phyloP scores from a whole-genome alignment of 192 early-diverging fungal genomes.

The Rhizoclosmatium globosum region DNA sequence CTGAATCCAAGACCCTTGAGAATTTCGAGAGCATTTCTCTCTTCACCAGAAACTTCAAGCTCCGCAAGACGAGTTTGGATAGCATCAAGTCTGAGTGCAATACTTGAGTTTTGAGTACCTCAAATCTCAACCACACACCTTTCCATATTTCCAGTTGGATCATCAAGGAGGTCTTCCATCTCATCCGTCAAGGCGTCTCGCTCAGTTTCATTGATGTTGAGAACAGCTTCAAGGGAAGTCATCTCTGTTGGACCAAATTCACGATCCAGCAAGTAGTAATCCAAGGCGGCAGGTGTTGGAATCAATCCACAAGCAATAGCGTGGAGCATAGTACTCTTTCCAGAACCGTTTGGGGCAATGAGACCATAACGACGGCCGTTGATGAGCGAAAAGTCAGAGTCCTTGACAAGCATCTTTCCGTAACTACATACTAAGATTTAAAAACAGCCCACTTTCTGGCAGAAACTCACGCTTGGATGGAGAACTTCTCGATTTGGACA shows the following conservation, averaged over 20 bases:
- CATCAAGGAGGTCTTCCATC: constrained; percentile 46
- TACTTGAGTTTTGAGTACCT: background rate
- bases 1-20: constrained; percentile 94
- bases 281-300: constrained; percentile 96
- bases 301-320: constrained; percentile 92
- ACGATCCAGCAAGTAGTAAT: constrained; percentile 94
- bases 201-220: constrained; percentile 86
- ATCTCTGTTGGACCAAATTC: constrained; percentile 95
- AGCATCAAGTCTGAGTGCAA: constrained; percentile 74
- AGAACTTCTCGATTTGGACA: constrained; percentile 87
- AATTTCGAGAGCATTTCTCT: constrained; percentile 85
- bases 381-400: constrained; percentile 95
- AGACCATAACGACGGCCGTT: constrained; percentile 97
- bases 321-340: constrained; percentile 91
- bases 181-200: constrained; percentile 42
- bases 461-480: constrained; percentile 79
- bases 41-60: constrained; percentile 93
- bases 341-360: constrained; percentile 93
- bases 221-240: constrained; percentile 92
- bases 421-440: background rate
- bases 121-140: constrained; percentile 35
- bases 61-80: constrained; percentile 95
- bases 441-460: background rate
- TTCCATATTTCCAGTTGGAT: constrained; percentile 45
- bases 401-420: constrained; percentile 91